A percentile compares a stretch with the other conserved stretches of the same genome.
Conservation (phyloP, 192 early-diverging fungal genomes). For the Mortierella hygrophila region DNA sequence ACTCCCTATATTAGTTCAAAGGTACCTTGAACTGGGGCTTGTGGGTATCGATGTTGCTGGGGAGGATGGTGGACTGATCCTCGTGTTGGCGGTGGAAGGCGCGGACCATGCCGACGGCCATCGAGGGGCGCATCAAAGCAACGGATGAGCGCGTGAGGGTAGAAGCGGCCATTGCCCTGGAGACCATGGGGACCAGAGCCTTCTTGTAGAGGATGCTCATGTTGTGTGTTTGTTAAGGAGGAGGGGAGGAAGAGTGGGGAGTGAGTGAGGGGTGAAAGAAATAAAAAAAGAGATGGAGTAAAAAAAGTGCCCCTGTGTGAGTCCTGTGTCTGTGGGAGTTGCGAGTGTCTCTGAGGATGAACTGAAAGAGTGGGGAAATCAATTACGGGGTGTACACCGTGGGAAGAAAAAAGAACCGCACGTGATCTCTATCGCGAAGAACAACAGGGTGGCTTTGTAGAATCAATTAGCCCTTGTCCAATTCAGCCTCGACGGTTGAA, state of each 20-base stretch:
- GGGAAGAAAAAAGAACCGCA: constrained; percentile 15
- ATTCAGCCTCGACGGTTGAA: no score
- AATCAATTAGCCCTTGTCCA: not conserved
- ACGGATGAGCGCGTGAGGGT: constrained; percentile 29
- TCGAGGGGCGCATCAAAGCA: constrained; percentile 46
- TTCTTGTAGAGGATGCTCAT: constrained; percentile 54
- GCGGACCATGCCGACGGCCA: constrained; percentile 46
- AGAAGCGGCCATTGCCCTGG: constrained; percentile 29
- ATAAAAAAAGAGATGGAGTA: constrained; percentile 8
- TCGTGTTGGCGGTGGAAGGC: constrained; percentile 60
- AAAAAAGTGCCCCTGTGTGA: constrained; percentile 4
- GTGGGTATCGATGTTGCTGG: constrained; percentile 77
- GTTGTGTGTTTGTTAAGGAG: constrained; percentile 11
- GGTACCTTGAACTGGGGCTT: constrained; percentile 81
- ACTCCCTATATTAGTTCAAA: not conserved
- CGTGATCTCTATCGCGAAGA: not conserved
- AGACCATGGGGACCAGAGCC: constrained; percentile 44
- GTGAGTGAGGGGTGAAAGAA: constrained; percentile 6
- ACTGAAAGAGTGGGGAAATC: not conserved
- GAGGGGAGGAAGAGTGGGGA: not conserved
- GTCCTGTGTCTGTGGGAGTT: not conserved
- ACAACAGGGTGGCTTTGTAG: constrained; percentile 3
- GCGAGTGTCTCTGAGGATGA: not conserved
- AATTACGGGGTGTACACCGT: constrained; percentile 12
- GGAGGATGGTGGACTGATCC: constrained; percentile 69